Conservation (phyloP, 768 basidiomycete species). For the Lentinus tigrinus region DNA sequence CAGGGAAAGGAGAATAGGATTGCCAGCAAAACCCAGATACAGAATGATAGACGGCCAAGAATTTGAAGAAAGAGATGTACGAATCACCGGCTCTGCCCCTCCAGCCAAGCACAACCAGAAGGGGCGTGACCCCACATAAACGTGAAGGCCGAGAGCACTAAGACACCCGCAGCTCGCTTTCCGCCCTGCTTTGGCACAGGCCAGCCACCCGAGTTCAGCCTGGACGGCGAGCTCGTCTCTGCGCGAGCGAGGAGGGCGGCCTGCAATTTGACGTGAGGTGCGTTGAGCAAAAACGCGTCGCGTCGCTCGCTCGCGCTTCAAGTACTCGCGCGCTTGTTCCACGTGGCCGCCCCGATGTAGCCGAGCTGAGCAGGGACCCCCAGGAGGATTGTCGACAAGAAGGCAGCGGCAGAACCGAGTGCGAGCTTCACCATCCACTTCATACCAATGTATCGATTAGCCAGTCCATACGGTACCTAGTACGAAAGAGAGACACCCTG, state of each 20-base stretch:
- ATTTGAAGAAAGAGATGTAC: slow-evolving; percentile 7
- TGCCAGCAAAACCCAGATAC: neutral
- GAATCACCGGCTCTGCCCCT: slow-evolving; percentile 25
- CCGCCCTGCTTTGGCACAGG: slow-evolving; percentile 25
- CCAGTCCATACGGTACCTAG: too few species aligned
- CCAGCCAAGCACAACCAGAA: slow-evolving; percentile 5
- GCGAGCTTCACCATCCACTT: too few species aligned
- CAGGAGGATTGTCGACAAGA: too few species aligned
- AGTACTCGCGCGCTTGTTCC: neutral
- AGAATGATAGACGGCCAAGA: neutral
- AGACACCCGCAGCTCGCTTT: slow-evolving; percentile 20
- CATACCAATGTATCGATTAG: too few species aligned
- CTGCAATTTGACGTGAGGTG: slow-evolving; percentile 27
- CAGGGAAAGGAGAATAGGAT: too few species aligned
- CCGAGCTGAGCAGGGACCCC: too few species aligned
- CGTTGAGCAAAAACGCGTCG: neutral
- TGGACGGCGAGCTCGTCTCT: too few species aligned
- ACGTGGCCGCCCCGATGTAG: neutral
- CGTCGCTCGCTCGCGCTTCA: neutral
- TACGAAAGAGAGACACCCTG: too few species aligned
- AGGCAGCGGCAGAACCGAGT: too few species aligned
- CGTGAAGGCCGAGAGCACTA: slow-evolving; percentile 22
- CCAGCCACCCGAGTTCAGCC: slow-evolving; percentile 7
- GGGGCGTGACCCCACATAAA: neutral
- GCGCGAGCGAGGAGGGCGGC: slow-evolving; percentile 1